Conservation (phyloP, 1,284 basidiomycete genomes). For the Cystobasidium sp. region DNA sequence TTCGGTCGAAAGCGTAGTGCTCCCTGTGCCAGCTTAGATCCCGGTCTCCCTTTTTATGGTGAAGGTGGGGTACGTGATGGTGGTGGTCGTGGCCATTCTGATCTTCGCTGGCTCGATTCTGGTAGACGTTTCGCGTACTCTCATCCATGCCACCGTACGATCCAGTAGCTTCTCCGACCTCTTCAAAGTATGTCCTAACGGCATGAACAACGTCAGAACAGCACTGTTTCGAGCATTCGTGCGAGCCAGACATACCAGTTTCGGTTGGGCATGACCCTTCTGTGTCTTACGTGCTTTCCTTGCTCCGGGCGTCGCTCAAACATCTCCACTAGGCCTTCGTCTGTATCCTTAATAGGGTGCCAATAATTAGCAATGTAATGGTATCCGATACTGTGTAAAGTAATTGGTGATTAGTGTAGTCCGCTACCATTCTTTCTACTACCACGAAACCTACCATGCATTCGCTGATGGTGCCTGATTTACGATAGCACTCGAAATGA, state of each 20-base stretch:
- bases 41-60: constrained; percentile 10
- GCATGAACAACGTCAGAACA: neutral
- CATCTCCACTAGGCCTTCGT: constrained; percentile 44
- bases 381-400: constrained; percentile 30
- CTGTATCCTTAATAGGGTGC: constrained; percentile 44
- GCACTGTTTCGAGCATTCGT: neutral
- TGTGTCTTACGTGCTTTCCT: constrained; percentile 43
- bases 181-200: constrained; percentile 38
- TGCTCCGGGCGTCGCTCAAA: constrained; percentile 44
- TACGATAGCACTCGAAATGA: constrained; percentile 46
- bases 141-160: constrained; percentile 28
- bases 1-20: constrained; percentile 43
- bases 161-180: constrained; percentile 23
- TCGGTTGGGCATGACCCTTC: constrained; percentile 42
- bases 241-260: constrained; percentile 23
- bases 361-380: constrained; percentile 44
- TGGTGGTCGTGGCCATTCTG: constrained; percentile 2
- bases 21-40: constrained; percentile 34
- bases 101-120: constrained; percentile 3
- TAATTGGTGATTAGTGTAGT: neutral
- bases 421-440: neutral
- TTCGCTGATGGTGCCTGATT: constrained; percentile 44
- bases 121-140: constrained; percentile 20
- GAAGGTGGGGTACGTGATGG: neutral
- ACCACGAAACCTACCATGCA: constrained; percentile 23